Evolutionary conservation across 2,329 filamentous ascomycete species (phyloP), one percentile per base, ranked within the genome.

Genomic region (Phaeosphaeria sp.): DNA sequence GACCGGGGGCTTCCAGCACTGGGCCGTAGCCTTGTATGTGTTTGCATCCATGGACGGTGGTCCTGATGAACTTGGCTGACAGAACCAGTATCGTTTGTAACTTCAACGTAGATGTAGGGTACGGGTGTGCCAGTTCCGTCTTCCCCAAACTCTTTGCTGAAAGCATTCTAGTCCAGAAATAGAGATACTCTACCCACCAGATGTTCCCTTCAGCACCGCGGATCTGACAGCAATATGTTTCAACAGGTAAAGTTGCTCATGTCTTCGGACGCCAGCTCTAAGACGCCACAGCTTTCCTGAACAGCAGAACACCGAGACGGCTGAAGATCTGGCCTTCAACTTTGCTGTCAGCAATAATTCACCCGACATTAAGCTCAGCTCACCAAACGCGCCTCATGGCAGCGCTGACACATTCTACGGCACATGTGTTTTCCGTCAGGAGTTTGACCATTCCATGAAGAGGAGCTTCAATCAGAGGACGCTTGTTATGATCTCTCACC

Each of bases 351-450:
- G 65, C 52, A 79, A 80, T 61, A 75, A 77, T 60, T 79, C 77
- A 9, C 88, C 88, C 3, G 87, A 90, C 59, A 85, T 91, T 46
- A 85, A 61, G 25, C 64, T 79, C 10, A 71, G 56, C 49, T 78
- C 77, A 15, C 76, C 77, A 17, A 72, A 72, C 46, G 59, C 74
- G 17, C 77, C 77, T n/a, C 65, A 79, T 64, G 77, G 77, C 27
- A 79, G 75, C 55, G 58, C 73, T 11, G 71, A 64, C 46, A 67
- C 67, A 17, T 71, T 80, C 54, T 74, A 76, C 53, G 77, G 67
- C 25, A 72, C 66, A 33, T 78, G 74, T 46, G 65, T 79, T 50
- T 80, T 80, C 50, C 77, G 77, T 46, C 77, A 79, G 57, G 76
- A 79, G 55, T 77, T 72, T 25, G 78, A 80, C 53, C 57, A 72